Base-by-base conservation (phyloP, 2,329 filamentous ascomycete genomes). In the Sporothrix inflata region DNA sequence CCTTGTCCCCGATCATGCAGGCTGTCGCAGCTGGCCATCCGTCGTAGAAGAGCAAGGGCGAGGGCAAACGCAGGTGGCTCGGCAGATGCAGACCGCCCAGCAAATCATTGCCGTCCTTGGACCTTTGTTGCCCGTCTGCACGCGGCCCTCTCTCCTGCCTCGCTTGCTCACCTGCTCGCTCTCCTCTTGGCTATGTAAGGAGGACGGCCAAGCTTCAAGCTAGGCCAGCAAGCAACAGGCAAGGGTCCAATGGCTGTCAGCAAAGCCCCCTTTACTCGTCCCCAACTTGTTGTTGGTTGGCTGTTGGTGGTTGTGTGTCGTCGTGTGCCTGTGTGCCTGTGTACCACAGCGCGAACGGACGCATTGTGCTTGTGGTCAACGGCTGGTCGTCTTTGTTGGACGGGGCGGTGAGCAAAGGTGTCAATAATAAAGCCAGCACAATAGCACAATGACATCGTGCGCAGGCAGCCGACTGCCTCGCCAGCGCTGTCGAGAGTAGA, bases 1-100 rank as follows among this genome's bases (percentile, higher is more conserved):
- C 71, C 71, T 51, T 72, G 66, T 69, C 47, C 51, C 42, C 45
- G 71, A 69, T 72, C 55, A 72, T 72, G 65, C 66, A 49, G 57
- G 40, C n/a, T 9, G 60, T 55, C 24, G 12, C 6, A 55, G 51
- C 24, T 55, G 24, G 51, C 51, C 47, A 51, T n/a, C 57, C n/a
- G n/a, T 34, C 45, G 38, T 21, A 34, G 55, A 66, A 42, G 14
- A 30, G 40, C 24, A 55, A 69, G 67, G 30, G 11, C 19, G 61
- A 47, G 24, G 27, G 14, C 19, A 30, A 19, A 68, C 49, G 19
- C n/a, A 14, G 42, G 21, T 16, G 9, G 42, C 11, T 47, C 45
- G 11, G 47, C 45, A 68, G 65, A 68, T 16, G n/a, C 45, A 68
- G 45, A 53, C 30, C 4, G 47, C 65, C 24, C 45, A 40, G 65